Percentiles rank a stretch among this genome's conserved stretches.
Conservation (phyloP, 2,329 filamentous ascomycete species). For the Paraphaeosphaeria sporulosa region DNA sequence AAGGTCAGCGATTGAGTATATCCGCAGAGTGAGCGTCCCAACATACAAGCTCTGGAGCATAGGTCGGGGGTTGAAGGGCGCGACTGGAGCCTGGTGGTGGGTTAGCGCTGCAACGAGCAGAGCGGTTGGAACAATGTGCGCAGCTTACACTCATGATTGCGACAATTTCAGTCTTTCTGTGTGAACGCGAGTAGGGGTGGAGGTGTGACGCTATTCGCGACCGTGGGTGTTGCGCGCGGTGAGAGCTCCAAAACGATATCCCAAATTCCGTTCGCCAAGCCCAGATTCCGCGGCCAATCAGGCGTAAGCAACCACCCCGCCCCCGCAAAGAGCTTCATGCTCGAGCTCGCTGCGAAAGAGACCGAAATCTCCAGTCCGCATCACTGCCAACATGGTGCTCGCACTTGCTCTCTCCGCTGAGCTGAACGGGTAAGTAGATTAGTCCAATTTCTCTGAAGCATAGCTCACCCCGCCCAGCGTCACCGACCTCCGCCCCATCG, state of each 20-base stretch:
- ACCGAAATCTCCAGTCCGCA: not conserved
- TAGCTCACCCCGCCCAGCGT: constrained; percentile 66
- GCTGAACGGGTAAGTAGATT: constrained; percentile 40
- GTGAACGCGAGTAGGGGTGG: not conserved
- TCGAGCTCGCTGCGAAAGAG: not conserved
- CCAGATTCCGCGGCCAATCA: constrained; percentile 16
- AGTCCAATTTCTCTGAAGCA: not conserved
- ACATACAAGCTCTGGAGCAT: constrained; percentile 91
- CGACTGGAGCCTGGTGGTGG: constrained; percentile 54
- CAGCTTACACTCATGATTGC: constrained; percentile 50
- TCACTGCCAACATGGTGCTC: constrained; percentile 39
- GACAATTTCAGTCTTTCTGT: not conserved
- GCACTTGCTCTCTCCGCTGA: constrained; percentile 50
- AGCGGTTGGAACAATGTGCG: too few species aligned
- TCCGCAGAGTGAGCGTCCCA: not conserved
- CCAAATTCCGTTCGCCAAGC: not conserved
- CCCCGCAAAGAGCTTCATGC: constrained; percentile 18
- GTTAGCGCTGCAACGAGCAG: constrained; percentile 25
- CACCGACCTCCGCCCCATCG: constrained; percentile 84
- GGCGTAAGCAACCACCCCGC: constrained; percentile 13
- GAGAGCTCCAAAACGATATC: constrained; percentile 9
- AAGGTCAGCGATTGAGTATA: constrained; percentile 18
- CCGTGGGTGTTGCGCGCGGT: constrained; percentile 1
- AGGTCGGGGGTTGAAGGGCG: constrained; percentile 94
- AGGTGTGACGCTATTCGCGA: constrained; percentile 4